Conservation (phyloP, 1,284 basidiomycete genomes). For the Fistulinella cinereoalba region DNA sequence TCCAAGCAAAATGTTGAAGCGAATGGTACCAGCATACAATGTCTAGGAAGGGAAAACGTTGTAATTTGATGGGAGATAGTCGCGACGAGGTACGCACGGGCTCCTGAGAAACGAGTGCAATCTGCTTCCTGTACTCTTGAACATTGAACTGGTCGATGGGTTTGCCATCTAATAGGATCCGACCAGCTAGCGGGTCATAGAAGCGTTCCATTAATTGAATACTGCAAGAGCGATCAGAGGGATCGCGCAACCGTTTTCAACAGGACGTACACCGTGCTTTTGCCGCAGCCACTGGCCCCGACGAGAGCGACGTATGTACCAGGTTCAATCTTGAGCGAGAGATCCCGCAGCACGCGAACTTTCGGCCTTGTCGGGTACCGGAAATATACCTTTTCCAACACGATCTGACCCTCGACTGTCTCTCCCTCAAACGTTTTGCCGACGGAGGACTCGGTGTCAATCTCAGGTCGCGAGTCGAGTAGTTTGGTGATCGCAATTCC, state of each 20-base stretch:
- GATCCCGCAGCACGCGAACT: conserved; percentile 80
- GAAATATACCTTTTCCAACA: conserved; percentile 87
- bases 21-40: conserved; percentile 83
- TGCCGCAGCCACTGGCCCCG: conserved; percentile 86
- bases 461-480: conserved; percentile 77
- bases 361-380: conserved; percentile 90
- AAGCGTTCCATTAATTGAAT: conserved; percentile 89
- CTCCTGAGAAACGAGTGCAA: conserved; percentile 92
- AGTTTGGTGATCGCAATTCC: conserved; percentile 76
- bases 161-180: conserved; percentile 76
- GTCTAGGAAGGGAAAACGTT: conserved; percentile 38
- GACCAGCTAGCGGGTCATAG: conserved; percentile 76
- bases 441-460: conserved; percentile 77
- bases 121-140: conserved; percentile 77
- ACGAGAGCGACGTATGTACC: conserved; percentile 92
- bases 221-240: conserved; percentile 30
- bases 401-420: conserved; percentile 67
- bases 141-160: conserved; percentile 82
- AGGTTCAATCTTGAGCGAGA: conserved; percentile 79
- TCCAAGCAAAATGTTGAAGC: conserved; percentile 88
- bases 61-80: background rate
- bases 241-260: background rate
- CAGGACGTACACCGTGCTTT: conserved; percentile 72
- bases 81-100: conserved; percentile 41
- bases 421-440: conserved; percentile 56